A percentile compares a stretch with the other conserved stretches of the same genome.
These are phyloP conservation scores for Blastocystis sp. DNA, from an alignment of 352 stramenopile species.

Conservation along the genomic window DNA sequence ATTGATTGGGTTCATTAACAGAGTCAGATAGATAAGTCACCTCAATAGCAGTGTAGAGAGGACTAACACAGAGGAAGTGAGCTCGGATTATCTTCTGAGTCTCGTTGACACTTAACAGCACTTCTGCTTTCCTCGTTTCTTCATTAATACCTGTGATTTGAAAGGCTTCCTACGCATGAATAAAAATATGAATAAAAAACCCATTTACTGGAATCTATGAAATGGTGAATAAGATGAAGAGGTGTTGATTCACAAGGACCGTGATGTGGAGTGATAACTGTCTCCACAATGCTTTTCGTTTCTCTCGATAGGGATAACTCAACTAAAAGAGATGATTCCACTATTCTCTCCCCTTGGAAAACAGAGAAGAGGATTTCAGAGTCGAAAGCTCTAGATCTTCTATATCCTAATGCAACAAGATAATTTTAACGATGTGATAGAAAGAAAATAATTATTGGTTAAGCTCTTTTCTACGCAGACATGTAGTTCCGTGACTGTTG, in stretches of 20 bases:
- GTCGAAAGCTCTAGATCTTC: neutral
- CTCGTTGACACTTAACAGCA: neutral
- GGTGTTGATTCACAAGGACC: neutral
- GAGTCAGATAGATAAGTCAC: neutral
- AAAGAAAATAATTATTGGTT: neutral
- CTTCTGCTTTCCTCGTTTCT: neutral
- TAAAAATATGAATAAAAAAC: neutral
- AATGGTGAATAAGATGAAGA: neutral
- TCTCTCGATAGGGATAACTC: neutral
- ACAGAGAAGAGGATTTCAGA: neutral
- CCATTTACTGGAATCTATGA: neutral
- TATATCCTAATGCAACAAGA: neutral
- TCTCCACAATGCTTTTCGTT: neutral
- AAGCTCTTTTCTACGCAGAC: neutral
- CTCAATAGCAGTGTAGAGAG: neutral
- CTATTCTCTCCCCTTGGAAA: neutral
- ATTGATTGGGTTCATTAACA: neutral
- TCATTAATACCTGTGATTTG: neutral
- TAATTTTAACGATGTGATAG: neutral
- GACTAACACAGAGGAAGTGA: neutral
- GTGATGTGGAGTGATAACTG: neutral
- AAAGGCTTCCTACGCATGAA: neutral
- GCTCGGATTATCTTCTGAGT: neutral
- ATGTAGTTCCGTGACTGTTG: neutral
- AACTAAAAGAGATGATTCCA: neutral